Conservation (phyloP, 2,329 filamentous ascomycete genomes). For the Fusarium albosuccineum region DNA sequence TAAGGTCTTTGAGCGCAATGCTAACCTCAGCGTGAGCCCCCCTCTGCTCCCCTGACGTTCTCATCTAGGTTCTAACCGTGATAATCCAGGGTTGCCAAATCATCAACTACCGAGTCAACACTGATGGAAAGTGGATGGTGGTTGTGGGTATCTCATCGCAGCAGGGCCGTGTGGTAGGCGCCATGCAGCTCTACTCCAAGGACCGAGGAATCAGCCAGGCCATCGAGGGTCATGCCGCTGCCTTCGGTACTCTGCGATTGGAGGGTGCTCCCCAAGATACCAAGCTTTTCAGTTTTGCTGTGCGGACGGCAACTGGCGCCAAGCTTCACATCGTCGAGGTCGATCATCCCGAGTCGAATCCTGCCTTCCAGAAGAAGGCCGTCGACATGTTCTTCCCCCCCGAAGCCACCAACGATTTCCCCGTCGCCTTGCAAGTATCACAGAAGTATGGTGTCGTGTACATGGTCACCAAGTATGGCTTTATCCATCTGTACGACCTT, state of each 20-base stretch:
- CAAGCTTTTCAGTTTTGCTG: constrained; percentile 96
- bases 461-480: constrained; percentile 98
- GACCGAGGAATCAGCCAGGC: constrained; percentile 97
- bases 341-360: constrained; percentile 91
- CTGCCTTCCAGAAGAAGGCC: constrained; percentile 92
- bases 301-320: constrained; percentile 87
- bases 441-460: constrained; percentile 97
- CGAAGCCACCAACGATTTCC: constrained; percentile 96
- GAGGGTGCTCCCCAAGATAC: constrained; percentile 92
- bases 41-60: neutral
- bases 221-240: constrained; percentile 96
- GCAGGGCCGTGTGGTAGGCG: constrained; percentile 91
- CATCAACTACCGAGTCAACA: constrained; percentile 98
- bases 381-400: constrained; percentile 98
- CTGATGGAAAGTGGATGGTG: constrained; percentile 98
- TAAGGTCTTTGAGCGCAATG: constrained; percentile 95
- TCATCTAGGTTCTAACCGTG: constrained; percentile 31
- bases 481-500: constrained; percentile 98
- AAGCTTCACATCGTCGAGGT: constrained; percentile 99
- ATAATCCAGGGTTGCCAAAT: constrained; percentile 88
- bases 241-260: constrained; percentile 89
- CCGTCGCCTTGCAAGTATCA: constrained; percentile 96
- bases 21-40: constrained; percentile 81
- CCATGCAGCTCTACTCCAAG: constrained; percentile 97
- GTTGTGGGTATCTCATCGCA: constrained; percentile 96